These are phyloP conservation scores for Ogataea hybrid DNA, from an alignment of 1,139 yeast genomes.

Conservation along the genomic window DNA sequence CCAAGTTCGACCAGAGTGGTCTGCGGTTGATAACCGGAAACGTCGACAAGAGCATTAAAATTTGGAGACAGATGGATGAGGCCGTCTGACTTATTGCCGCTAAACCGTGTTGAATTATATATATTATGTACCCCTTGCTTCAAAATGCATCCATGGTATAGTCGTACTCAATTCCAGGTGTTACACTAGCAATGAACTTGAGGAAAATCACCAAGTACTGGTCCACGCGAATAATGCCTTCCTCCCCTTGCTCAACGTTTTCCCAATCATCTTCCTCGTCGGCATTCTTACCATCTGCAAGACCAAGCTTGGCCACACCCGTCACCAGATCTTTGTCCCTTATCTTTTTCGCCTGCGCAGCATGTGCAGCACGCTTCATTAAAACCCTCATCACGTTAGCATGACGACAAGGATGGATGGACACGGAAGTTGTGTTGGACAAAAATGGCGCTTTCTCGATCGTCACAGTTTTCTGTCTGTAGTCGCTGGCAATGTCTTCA, in stretches of 20 bases:
- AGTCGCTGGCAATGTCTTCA: constrained; percentile 89
- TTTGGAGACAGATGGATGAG: constrained; percentile 63
- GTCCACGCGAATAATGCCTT: constrained; percentile 71
- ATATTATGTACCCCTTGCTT: constrained; percentile 1
- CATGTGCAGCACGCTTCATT: constrained; percentile 62
- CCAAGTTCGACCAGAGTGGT: constrained; percentile 79
- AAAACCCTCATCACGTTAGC: constrained; percentile 91
- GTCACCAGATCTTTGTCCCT: constrained; percentile 33
- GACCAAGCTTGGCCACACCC: constrained; percentile 43
- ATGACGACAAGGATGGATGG: constrained; percentile 96
- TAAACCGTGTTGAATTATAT: constrained; percentile 3
- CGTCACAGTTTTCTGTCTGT: constrained; percentile 93
- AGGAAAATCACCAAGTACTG: constrained; percentile 85
- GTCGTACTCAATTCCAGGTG: constrained; percentile 97
- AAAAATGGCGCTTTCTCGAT: constrained; percentile 90
- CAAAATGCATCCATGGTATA: constrained; percentile 81
- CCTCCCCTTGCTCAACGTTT: constrained; percentile 32
- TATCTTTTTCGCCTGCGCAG: constrained; percentile 39
- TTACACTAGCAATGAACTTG: constrained; percentile 93
- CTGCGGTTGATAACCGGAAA: constrained; percentile 81
- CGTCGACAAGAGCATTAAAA: constrained; percentile 83
- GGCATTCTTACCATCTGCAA: constrained; percentile 36
- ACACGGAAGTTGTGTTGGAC: constrained; percentile 74
- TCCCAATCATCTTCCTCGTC: constrained; percentile 43
- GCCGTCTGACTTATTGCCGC: background rate